These are phyloP conservation scores for Saitozyma sp. DNA, from an alignment of 768 basidiomycete genomes.

Conservation along the genomic window DNA sequence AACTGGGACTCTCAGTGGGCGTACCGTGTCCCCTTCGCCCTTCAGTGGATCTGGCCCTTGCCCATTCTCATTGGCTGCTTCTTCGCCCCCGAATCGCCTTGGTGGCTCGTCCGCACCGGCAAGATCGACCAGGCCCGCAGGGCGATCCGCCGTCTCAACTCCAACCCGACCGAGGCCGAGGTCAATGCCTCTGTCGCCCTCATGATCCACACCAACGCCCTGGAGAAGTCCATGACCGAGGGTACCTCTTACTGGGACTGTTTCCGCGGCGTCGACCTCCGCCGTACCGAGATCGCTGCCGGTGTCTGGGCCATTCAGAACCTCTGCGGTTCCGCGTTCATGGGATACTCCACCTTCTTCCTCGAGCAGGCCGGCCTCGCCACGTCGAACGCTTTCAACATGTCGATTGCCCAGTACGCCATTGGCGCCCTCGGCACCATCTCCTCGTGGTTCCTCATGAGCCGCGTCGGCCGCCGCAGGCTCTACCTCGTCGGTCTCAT, in stretches of 20 bases:
- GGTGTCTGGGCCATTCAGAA: slow-evolving; percentile 45
- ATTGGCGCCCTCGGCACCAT: background rate
- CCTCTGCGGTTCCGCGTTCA: slow-evolving; percentile 36
- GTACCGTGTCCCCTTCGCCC: slow-evolving; percentile 20
- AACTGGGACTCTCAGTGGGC: slow-evolving; percentile 26
- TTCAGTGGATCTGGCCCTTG: slow-evolving; percentile 43
- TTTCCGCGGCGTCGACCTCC: slow-evolving; percentile 51
- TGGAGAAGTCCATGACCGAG: slow-evolving; percentile 46
- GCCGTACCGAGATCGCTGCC: slow-evolving; percentile 57
- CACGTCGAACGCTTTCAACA: slow-evolving; percentile 16
- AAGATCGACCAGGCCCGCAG: slow-evolving; percentile 21
- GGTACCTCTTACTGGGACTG: slow-evolving; percentile 53
- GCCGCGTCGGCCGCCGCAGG: slow-evolving; percentile 48
- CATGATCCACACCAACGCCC: slow-evolving; percentile 52
- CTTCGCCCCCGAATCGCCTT: slow-evolving; percentile 48
- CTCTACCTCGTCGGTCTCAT: slow-evolving; percentile 53
- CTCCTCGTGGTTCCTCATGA: slow-evolving; percentile 27
- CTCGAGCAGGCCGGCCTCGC: slow-evolving; percentile 36
- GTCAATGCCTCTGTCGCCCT: slow-evolving; percentile 43
- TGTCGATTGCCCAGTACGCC: slow-evolving; percentile 21
- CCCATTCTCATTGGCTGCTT: slow-evolving; percentile 36
- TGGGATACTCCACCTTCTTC: slow-evolving; percentile 39
- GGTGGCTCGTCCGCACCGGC: slow-evolving; percentile 44
- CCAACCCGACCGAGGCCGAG: slow-evolving; percentile 34
- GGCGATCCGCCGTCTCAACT: slow-evolving; percentile 24